phyloP scores from a whole-genome alignment of 1,139 yeast genomes.

The Yamadazyma conglobata region DNA sequence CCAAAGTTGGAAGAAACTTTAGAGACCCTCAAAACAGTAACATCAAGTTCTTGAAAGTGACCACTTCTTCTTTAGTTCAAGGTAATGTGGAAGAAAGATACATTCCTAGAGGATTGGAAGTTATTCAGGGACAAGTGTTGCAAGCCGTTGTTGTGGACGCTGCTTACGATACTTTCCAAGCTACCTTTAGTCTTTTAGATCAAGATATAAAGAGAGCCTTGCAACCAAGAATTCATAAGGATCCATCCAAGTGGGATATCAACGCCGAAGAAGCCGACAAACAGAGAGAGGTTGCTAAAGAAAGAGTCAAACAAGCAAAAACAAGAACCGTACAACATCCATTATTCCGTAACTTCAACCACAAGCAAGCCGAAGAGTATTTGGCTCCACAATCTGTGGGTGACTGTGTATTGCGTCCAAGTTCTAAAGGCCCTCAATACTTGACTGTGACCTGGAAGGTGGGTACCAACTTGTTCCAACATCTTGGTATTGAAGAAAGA shows the following conservation, averaged over 20 bases:
- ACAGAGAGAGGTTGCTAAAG: slow-evolving; percentile 53
- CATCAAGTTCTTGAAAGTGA: slow-evolving; percentile 49
- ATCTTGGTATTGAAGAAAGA: slow-evolving; percentile 78
- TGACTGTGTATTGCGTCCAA: slow-evolving; percentile 90
- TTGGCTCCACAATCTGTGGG: slow-evolving; percentile 89
- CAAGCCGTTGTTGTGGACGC: slow-evolving; percentile 75
- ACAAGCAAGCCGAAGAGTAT: slow-evolving; percentile 88
- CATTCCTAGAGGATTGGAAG: slow-evolving; percentile 51
- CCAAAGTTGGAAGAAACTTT: slow-evolving; percentile 48
- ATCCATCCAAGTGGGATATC: slow-evolving; percentile 76
- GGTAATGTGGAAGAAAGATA: slow-evolving; percentile 70
- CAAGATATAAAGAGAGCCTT: slow-evolving; percentile 64
- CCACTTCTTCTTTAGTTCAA: slow-evolving; percentile 72
- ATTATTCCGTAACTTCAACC: slow-evolving; percentile 76
- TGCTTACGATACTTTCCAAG: slow-evolving; percentile 69
- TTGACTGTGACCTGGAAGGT: slow-evolving; percentile 96
- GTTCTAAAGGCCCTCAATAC: slow-evolving; percentile 84
- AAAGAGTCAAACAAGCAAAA: slow-evolving; percentile 51
- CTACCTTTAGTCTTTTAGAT: slow-evolving; percentile 67
- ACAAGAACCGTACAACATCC: slow-evolving; percentile 90
- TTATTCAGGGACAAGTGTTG: slow-evolving; percentile 71
- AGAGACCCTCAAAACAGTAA: slow-evolving; percentile 31
- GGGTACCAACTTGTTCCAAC: slow-evolving; percentile 87
- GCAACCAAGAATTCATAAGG: slow-evolving; percentile 47
- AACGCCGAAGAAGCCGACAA: slow-evolving; percentile 71